A percentile compares a stretch with the other conserved stretches of the same genome.
phyloP scores from a whole-genome alignment of 208 protist species.

The Trichomonas vaginalis region DNA sequence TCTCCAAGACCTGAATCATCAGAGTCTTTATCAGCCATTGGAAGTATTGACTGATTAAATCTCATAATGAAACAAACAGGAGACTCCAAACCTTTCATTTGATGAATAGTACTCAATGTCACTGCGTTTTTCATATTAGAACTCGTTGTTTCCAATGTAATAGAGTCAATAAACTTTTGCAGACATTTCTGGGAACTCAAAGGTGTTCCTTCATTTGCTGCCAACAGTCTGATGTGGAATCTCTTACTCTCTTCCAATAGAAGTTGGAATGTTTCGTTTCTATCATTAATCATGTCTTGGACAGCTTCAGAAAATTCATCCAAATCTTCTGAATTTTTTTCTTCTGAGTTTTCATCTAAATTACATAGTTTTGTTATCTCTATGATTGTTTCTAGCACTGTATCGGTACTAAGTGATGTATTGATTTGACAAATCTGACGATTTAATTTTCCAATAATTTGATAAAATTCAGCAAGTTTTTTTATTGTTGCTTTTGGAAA shows the following conservation, averaged over 20 bases:
- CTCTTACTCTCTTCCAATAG: not conserved
- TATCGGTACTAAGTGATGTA: not conserved
- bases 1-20: not conserved
- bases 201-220: not conserved
- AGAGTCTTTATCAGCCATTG: not conserved
- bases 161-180: not conserved
- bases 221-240: not conserved
- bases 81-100: slow-evolving; percentile 17
- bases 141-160: not conserved
- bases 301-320: not conserved
- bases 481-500: not conserved
- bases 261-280: not conserved
- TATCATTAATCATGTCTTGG: not conserved
- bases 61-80: slow-evolving; percentile 17
- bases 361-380: not conserved
- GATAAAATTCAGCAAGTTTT: not conserved
- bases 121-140: not conserved
- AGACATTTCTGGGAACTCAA: not conserved
- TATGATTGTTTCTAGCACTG: not conserved
- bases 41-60: not conserved
- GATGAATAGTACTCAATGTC: slow-evolving; percentile 14
- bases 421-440: not conserved
- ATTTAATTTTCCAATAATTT: not conserved
- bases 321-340: not conserved
- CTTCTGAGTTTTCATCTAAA: not conserved